Percentiles rank a stretch among this genome's conserved stretches.
These are phyloP conservation scores for Amaranthus cruentus DNA, from an alignment of 148 eudicot genomes.

Conservation along the genomic window DNA sequence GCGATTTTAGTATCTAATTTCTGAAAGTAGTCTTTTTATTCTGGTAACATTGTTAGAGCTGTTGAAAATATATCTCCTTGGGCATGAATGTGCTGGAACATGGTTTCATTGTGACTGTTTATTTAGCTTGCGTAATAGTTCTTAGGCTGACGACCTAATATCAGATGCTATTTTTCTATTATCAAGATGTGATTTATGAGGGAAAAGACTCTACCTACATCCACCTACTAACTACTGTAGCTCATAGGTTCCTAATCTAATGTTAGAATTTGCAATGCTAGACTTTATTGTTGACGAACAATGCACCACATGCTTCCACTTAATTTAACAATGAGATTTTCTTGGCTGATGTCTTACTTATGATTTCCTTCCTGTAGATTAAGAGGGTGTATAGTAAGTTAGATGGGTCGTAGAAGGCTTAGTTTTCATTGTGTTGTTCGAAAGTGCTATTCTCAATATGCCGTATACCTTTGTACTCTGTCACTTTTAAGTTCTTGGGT, in stretches of 20 bases:
- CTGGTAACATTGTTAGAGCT: neutral
- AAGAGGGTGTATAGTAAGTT: too few species aligned
- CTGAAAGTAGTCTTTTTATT: neutral
- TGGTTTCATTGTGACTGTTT: neutral
- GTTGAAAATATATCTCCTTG: neutral
- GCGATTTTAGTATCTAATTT: neutral
- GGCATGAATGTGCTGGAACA: neutral
- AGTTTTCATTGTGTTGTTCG: too few species aligned
- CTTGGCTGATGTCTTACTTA: too few species aligned
- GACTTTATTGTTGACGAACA: neutral
- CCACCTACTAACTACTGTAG: too few species aligned
- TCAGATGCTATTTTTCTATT: too few species aligned
- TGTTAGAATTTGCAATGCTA: too few species aligned
- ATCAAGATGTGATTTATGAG: too few species aligned
- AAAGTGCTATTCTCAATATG: too few species aligned
- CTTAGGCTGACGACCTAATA: too few species aligned
- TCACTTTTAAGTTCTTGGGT: neutral
- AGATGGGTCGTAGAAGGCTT: too few species aligned
- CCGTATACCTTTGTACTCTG: neutral
- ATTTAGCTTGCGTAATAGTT: neutral
- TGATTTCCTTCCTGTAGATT: too few species aligned
- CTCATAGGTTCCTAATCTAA: neutral
- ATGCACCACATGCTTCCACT: neutral
- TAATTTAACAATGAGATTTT: neutral
- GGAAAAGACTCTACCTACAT: too few species aligned